Evolutionary conservation across 2,329 filamentous ascomycete species (phyloP).

Genomic region (Sclerotinia borealis): DNA sequence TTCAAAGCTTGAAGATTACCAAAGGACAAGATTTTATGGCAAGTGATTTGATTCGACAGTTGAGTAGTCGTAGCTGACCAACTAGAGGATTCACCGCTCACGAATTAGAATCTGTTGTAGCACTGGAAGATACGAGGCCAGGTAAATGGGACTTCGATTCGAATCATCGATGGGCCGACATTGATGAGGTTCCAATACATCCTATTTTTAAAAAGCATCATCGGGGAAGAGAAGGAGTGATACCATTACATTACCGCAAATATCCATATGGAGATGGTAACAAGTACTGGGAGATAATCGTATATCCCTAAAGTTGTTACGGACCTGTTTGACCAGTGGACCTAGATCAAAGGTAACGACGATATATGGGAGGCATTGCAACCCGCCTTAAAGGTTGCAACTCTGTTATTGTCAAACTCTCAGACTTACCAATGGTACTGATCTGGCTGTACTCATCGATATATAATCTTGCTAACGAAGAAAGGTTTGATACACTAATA

Average conservation of each 20-base stretch:
- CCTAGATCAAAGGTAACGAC: background rate
- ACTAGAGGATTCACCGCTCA: background rate
- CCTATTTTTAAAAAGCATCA: background rate
- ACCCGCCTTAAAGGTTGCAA: background rate
- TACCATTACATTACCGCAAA: background rate
- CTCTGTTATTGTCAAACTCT: background rate
- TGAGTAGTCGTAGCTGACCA: background rate
- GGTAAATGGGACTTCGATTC: background rate
- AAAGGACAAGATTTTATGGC: background rate
- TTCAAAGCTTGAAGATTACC: background rate
- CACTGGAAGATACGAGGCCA: background rate
- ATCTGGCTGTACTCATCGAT: background rate
- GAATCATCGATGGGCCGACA: background rate
- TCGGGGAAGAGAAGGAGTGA: background rate
- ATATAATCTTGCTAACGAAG: background rate
- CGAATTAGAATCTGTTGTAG: background rate
- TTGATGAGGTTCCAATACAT: background rate
- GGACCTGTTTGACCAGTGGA: background rate
- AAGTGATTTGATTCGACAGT: background rate
- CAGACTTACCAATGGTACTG: background rate
- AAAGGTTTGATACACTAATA: background rate
- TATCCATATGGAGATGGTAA: background rate
- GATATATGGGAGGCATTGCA: background rate
- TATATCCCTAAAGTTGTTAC: background rate
- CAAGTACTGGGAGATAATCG: background rate